These are phyloP conservation scores for Fonsecaea pedrosoi DNA, from an alignment of 2,329 filamentous ascomycete species.

Conservation along the genomic window DNA sequence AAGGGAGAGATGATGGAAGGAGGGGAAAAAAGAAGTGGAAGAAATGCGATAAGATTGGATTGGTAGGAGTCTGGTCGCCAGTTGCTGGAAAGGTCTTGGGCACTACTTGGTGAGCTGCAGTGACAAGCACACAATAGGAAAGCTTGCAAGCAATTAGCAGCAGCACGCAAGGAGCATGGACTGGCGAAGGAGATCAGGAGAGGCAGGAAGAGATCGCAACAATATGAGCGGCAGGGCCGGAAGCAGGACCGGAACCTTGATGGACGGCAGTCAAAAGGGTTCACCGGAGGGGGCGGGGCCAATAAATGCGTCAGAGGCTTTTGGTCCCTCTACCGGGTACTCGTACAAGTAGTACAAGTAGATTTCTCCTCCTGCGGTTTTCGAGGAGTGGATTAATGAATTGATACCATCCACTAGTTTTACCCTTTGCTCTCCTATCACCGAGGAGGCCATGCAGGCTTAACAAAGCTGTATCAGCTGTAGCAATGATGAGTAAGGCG, in stretches of 20 bases:
- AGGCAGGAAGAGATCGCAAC: constrained; percentile 5
- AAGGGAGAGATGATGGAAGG: constrained; percentile 1
- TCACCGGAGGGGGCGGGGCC: background rate
- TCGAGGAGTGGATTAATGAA: background rate
- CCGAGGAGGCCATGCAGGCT: background rate
- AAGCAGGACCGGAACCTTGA: constrained; percentile 3
- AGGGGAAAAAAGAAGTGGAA: constrained; percentile 11
- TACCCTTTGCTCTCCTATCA: background rate
- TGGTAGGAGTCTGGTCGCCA: constrained; percentile 6
- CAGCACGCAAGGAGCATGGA: constrained; percentile 6
- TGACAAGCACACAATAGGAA: constrained; percentile 11
- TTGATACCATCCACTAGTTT: background rate
- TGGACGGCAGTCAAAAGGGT: background rate
- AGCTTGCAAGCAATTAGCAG: constrained; percentile 8
- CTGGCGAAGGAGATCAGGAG: constrained; percentile 12
- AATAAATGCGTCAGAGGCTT: background rate
- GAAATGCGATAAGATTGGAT: constrained; percentile 6
- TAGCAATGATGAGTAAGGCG: constrained; percentile 6
- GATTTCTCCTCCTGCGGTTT: background rate
- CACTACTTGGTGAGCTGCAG: background rate
- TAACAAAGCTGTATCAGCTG: background rate
- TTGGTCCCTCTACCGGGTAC: too few species aligned
- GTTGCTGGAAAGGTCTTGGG: background rate
- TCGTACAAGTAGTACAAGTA: too few species aligned
- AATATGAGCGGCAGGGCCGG: background rate